Base-by-base conservation (phyloP, 495 filamentous ascomycete genomes). In the Daldinia concentrica region DNA sequence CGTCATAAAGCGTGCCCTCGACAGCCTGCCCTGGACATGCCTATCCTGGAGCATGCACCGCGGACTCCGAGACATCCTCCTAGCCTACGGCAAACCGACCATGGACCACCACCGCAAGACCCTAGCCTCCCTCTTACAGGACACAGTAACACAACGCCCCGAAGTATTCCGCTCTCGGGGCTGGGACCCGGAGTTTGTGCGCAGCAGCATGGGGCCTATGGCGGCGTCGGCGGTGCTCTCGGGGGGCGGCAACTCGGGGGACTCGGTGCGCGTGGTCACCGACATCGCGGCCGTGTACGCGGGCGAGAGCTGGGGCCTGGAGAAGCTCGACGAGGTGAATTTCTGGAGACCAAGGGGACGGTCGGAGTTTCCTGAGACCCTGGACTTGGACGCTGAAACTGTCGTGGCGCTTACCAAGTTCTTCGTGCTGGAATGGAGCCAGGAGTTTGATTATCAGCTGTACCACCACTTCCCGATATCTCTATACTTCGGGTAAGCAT, bases 401-500 rank as follows among this genome's bases (percentile, higher is more conserved):
- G 65, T 79, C 3, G 67, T 80, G 2, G 79, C 79, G 26, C 64
- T 81, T 48, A 79, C 77, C 4, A 81, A 81, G 37, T 45, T 73
- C 12, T 78, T 81, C 39, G 79, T 81, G 54, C 64, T 80, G 48
- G 77, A 81, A 45, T 81, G 79, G 79, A 81, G 79, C 43, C 69
- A 71, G 58, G 77, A 81, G 48, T 76, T 81, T 19, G 79, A 81
- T 72, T 78, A 81, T 52, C 76, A 80, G 73, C 68, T 81, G 29
- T 80, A 79, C 45, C 77, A 81, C 58, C 74, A 80, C 39, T 58
- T 81, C 24, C 79, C 77, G 26, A 73, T 74, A 30, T 68, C 74
- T 17, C 19, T 81, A 11, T 72, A 75, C 22, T 76, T 81, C 37
- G 76, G 50, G 6, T 76, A 50, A 32, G 17, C 29, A 48, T 14